Evolutionary conservation across 257 asterid genomes (phyloP).

Genomic region (Cruciata laevipes): DNA sequence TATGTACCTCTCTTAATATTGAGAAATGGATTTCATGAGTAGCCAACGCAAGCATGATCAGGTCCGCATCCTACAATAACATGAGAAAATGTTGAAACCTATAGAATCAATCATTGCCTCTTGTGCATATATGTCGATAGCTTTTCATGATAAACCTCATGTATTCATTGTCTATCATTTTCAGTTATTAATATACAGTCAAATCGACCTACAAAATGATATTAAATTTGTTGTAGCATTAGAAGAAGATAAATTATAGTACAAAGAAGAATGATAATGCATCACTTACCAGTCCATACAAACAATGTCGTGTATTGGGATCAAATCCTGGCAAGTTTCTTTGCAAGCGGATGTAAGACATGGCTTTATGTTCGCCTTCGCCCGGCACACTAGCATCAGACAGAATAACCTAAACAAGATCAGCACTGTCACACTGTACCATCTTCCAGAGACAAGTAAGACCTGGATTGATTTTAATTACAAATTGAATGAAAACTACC

Average conservation of each 20-base stretch:
- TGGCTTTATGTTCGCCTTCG: conserved; percentile 73
- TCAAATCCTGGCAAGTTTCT: conserved; percentile 64
- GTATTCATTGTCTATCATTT: background rate
- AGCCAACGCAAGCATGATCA: conserved; percentile 61
- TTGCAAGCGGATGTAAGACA: conserved; percentile 73
- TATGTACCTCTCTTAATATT: conserved; percentile 47
- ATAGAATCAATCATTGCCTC: background rate
- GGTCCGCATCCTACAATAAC: conserved; percentile 54
- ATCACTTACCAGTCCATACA: conserved; percentile 61
- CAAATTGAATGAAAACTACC: conserved; percentile 25
- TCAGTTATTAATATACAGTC: background rate
- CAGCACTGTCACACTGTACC: conserved; percentile 1
- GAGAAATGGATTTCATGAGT: conserved; percentile 69
- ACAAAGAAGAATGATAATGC: background rate
- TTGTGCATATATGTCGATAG: background rate
- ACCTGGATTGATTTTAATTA: background rate
- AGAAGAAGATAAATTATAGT: background rate
- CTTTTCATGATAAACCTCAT: background rate
- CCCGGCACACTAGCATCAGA: conserved; percentile 83
- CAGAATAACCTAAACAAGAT: conserved; percentile 46
- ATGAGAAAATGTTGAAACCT: background rate
- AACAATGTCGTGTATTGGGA: conserved; percentile 68
- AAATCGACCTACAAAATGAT: background rate
- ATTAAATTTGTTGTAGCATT: background rate
- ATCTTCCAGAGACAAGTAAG: background rate